phyloP scores from a whole-genome alignment of 306 rosid species.

The Trifolium dubium region DNA sequence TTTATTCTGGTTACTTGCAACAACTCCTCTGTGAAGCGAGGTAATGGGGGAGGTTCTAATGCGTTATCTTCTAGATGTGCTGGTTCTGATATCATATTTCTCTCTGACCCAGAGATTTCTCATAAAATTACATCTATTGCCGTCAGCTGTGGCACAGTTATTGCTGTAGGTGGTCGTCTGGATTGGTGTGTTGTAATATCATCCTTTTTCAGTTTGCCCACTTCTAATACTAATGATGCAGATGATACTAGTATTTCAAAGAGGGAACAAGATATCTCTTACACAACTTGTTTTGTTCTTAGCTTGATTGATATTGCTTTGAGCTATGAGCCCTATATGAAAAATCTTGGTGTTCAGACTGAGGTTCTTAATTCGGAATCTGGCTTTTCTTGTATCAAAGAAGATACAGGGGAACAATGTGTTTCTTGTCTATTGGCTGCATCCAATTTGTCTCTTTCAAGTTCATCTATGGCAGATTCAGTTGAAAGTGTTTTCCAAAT shows the following conservation, averaged over 20 bases:
- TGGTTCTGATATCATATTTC: slow-evolving; percentile 77
- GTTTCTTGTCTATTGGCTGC: slow-evolving; percentile 92
- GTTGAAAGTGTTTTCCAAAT: slow-evolving; percentile 59
- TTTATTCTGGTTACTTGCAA: slow-evolving; percentile 79
- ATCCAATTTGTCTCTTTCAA: slow-evolving; percentile 75
- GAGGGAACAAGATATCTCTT: slow-evolving; percentile 46
- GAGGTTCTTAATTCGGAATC: slow-evolving; percentile 54
- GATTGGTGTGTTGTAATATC: slow-evolving; percentile 77
- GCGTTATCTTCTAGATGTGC: slow-evolving; percentile 76
- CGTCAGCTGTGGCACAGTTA: slow-evolving; percentile 78
- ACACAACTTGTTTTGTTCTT: slow-evolving; percentile 65
- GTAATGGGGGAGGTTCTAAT: slow-evolving; percentile 96
- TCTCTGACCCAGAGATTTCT: slow-evolving; percentile 72
- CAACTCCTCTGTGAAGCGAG: slow-evolving; percentile 77
- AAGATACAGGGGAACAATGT: slow-evolving; percentile 54
- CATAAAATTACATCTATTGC: slow-evolving; percentile 66
- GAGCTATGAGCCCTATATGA: slow-evolving; percentile 87
- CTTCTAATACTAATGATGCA: slow-evolving; percentile 53
- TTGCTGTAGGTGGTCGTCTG: slow-evolving; percentile 89
- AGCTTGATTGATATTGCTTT: slow-evolving; percentile 82
- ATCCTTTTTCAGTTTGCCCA: slow-evolving; percentile 67
- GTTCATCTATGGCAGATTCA: slow-evolving; percentile 54
- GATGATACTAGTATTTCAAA: slow-evolving; percentile 45
- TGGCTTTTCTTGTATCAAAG: slow-evolving; percentile 53
- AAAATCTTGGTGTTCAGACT: slow-evolving; percentile 48